Base-by-base conservation (phyloP, 108 stramenopile species). In the Cylindrotheca fusiformis region DNA sequence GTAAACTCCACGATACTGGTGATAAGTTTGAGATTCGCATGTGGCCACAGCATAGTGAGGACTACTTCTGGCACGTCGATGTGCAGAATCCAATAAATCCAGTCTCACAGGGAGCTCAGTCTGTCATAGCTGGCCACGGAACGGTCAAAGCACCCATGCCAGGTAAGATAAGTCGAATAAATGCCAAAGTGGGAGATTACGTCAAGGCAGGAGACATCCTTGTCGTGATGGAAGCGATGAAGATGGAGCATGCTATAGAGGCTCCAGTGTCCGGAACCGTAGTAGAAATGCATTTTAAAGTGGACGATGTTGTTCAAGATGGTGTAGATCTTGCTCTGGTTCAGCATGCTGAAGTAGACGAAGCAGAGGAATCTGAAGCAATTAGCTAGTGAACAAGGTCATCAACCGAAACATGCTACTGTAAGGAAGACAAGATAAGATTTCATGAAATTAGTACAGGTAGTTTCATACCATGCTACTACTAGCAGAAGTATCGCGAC, bases 221-320 rank as follows among this genome's bases (percentile, higher is more conserved):
- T 8, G 21, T 94, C 28, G 84, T 92, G 22, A 69, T 93, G 73
- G 95, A 96, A 67, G 92, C 95, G 29, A 96, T 96, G 95, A 96
- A 96, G 76, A 96, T 96, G 95, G 90, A 96, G 49, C 88, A 93
- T 65, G 29, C 71, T 18, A 61, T 96, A 20, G 49, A 52, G 8
- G 82, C 92, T 17, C 78, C 87, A 22, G 21, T 24, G 4, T 81
- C 74, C n/a, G 95, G 90, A 3, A 58, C 54, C 14, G 48, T 94
- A 19, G 51, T 54, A 22, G 29, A 48, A n/a, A 28, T 89, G 5
- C 22, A 49, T 25, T 80, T 52, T 36, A 28, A 27, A 17, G 87
- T 63, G 23, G 83, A 74, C 4, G 78, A 88, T 49, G 65, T 87
- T 20, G 87, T 94, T 22, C 51, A 64, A 23, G 87, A 88, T 51